phyloP scores from a whole-genome alignment of 345 rosid genomes.

The Arabis alpina region DNA sequence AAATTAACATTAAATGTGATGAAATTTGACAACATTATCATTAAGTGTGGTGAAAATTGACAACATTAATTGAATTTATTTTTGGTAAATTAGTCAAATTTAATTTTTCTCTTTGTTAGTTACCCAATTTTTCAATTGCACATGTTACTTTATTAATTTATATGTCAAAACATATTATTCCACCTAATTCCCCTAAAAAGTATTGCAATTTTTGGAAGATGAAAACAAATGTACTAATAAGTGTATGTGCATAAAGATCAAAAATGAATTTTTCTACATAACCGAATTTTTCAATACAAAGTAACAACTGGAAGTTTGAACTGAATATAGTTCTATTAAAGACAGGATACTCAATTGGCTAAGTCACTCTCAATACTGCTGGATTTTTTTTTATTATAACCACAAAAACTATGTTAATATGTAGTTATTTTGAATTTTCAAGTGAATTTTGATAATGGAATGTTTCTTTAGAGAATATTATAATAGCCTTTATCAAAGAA shows the following conservation, averaged over 20 bases:
- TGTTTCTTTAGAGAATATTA: conserved; percentile 24
- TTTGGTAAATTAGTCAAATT: no score
- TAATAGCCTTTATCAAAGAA: conserved; percentile 10
- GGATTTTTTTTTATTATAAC: no score
- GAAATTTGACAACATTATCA: no score
- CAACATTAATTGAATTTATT: no score
- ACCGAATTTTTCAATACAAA: neutral
- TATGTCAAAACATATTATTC: no score
- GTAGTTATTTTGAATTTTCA: neutral
- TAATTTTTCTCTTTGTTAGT: no score
- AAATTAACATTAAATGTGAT: no score
- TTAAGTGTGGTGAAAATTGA: no score
- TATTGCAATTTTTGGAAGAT: neutral
- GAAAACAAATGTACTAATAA: neutral
- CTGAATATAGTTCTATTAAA: neutral
- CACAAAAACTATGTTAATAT: neutral
- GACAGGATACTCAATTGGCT: neutral
- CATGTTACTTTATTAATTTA: no score
- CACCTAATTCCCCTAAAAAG: no score
- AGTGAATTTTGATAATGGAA: neutral
- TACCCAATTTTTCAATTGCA: no score
- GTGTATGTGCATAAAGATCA: neutral
- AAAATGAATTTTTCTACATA: neutral
- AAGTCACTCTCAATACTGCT: neutral
- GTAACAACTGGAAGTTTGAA: neutral